Base-by-base conservation (phyloP, 768 basidiomycete genomes). In the Leccinellum rugosiceps region DNA sequence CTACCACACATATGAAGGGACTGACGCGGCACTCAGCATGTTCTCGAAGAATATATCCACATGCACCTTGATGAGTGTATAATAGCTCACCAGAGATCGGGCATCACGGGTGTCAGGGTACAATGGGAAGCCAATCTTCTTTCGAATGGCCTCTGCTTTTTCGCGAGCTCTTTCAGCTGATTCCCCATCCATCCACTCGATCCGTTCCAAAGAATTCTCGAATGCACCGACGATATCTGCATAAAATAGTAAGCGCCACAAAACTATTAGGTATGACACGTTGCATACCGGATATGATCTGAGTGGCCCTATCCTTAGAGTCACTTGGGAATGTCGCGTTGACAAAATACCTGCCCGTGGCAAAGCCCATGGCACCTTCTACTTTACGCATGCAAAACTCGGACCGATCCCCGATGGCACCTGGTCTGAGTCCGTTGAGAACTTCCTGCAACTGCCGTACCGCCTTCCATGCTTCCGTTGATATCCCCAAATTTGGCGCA, bases 91-190 rank as follows among this genome's bases (percentile, higher is more conserved):
- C 45, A 98, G 81, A 9, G 90, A 86, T 25, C 73, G 72, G 38
- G 94, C 79, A 65, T 85, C 77, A 17, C 77, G 77, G 1, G 91
- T 94, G 70, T 98, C 81, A 1, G 97, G 97, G 2, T 85, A 92
- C 11, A 87, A 66, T 1, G 97, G 96, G 74, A 87, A 98, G 56
- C 97, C 97, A 59, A 99, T 90, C 78, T 98, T 96, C 71, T 93
- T 82, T 28, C 86, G 84, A 52, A 60, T 60, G 35, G 28, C 41
- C 51, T 66, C 57, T 26, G 87, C 92, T 80, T 98, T 98, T 66
- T 87, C 83, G 14, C 86, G 84, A 5, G 97, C 97, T 55, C 86
- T 92, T 41, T 77, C 76, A 11, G 91, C 86, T 3, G 92, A 92
- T 61, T 84, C 74, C 48, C 85, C 73, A 68, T 98, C 97, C 89